Percentiles rank a stretch among this genome's conserved stretches.
Evolutionary conservation across 2,329 filamentous ascomycete genomes (phyloP).

Genomic region (Ascochyta viciae-villosae): DNA sequence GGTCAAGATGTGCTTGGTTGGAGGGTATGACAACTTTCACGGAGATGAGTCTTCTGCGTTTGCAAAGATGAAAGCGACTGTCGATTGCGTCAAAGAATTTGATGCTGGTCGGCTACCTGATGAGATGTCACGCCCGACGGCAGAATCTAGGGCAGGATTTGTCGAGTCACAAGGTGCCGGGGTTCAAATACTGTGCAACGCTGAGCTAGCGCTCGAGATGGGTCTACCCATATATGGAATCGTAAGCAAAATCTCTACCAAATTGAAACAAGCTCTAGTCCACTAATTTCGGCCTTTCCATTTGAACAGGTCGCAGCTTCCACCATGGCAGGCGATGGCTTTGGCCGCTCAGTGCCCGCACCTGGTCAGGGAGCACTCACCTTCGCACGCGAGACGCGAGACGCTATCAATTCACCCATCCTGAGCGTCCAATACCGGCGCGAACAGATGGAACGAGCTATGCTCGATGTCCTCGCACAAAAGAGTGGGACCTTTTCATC

Average conservation of each 20-base stretch:
- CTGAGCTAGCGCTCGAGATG: slow-evolving; percentile 46
- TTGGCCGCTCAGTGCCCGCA: slow-evolving; percentile 49
- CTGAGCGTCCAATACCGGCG: slow-evolving; percentile 38
- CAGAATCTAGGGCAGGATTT: slow-evolving; percentile 46
- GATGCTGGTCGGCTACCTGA: slow-evolving; percentile 30
- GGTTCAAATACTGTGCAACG: slow-evolving; percentile 46
- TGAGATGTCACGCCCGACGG: slow-evolving; percentile 48
- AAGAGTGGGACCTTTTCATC: no score
- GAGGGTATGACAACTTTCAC: slow-evolving; percentile 46
- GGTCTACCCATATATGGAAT: slow-evolving; percentile 47
- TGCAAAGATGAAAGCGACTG: slow-evolving; percentile 50
- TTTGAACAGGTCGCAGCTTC: slow-evolving; percentile 26
- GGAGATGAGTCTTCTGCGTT: slow-evolving; percentile 31
- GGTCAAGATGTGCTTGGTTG: slow-evolving; percentile 44
- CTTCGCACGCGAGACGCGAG: slow-evolving; percentile 29
- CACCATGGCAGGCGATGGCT: slow-evolving; percentile 45
- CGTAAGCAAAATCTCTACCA: slow-evolving; percentile 16
- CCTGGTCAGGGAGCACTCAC: slow-evolving; percentile 50
- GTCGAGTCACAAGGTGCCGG: slow-evolving; percentile 49
- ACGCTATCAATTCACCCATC: slow-evolving; percentile 27
- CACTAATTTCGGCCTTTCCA: no score
- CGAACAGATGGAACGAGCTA: slow-evolving; percentile 27
- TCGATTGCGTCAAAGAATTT: slow-evolving; percentile 39
- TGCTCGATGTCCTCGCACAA: slow-evolving; percentile 13
- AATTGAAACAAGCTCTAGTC: no score